Evolutionary conservation across 2,329 filamentous ascomycete genomes (phyloP).

Genomic region (Teratosphaeria viscida): DNA sequence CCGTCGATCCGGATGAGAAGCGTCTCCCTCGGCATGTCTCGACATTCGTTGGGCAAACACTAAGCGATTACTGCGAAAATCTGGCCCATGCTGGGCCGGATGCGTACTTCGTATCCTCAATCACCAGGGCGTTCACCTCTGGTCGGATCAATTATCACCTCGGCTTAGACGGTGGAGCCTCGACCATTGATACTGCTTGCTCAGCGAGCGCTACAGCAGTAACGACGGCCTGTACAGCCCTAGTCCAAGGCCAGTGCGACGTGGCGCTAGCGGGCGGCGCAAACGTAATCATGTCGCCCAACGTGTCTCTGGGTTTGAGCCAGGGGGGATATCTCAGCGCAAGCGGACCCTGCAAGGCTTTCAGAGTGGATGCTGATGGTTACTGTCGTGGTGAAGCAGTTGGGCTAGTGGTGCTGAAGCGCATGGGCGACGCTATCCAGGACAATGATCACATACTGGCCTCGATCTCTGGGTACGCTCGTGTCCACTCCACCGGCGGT

Average conservation of each 20-base stretch:
- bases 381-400: conserved; percentile 20
- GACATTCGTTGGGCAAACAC: conserved; percentile 24
- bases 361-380: conserved; percentile 12
- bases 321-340: background rate
- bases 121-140: conserved; percentile 18
- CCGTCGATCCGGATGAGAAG: conserved; percentile 19
- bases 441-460: conserved; percentile 23
- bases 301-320: background rate
- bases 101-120: conserved; percentile 18
- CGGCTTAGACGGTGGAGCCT: conserved; percentile 16
- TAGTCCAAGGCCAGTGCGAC: conserved; percentile 21
- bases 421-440: conserved; percentile 19
- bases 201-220: conserved; percentile 15
- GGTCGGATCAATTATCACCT: conserved; percentile 12
- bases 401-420: conserved; percentile 19
- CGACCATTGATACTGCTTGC: conserved; percentile 23
- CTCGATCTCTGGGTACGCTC: conserved; percentile 7
- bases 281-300: conserved; percentile 19
- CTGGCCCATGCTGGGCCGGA: conserved; percentile 16
- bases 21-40: conserved; percentile 21
- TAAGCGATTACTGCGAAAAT: conserved; percentile 24
- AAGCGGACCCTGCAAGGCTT: conserved; percentile 8
- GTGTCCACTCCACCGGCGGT: no score
- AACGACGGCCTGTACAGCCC: conserved; percentile 15
- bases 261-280: conserved; percentile 20